These are phyloP conservation scores for Rutidosis leptorrhynchoides DNA, from an alignment of 129 eudicot genomes.

Conservation along the genomic window DNA sequence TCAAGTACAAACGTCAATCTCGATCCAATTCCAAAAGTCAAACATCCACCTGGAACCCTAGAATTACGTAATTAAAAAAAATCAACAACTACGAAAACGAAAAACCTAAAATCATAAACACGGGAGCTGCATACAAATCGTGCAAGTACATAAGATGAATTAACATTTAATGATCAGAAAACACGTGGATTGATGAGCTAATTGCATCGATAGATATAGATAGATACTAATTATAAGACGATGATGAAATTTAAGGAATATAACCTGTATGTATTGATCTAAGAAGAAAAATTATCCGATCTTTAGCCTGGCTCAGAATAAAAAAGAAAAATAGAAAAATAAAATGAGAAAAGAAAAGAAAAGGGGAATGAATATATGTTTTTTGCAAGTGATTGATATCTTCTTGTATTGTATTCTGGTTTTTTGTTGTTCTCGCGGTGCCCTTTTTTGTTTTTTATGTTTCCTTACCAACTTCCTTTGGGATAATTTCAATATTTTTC, in stretches of 20 bases:
- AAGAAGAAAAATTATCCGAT: slow-evolving; percentile 22
- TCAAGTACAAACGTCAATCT: too few relatives aligned
- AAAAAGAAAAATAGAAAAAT: slow-evolving; percentile 5
- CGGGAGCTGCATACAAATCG: slow-evolving; percentile 14
- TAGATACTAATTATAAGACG: background rate
- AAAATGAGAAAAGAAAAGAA: background rate
- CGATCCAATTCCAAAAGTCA: too few relatives aligned
- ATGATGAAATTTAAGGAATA: slow-evolving; percentile 16
- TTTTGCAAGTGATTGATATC: background rate
- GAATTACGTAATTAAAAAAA: too few relatives aligned
- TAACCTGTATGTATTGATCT: slow-evolving; percentile 29
- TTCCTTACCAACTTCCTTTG: slow-evolving; percentile 10
- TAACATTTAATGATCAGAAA: background rate
- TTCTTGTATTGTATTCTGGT: background rate
- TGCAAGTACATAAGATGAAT: slow-evolving; percentile 17
- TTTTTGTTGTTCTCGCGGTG: slow-evolving; percentile 1
- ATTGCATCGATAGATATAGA: slow-evolving; percentile 15
- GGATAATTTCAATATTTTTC: background rate
- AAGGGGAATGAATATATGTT: background rate
- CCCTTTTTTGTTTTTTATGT: slow-evolving; percentile 17
- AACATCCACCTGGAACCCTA: too few relatives aligned
- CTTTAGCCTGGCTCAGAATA: slow-evolving; percentile 20
- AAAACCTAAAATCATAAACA: background rate
- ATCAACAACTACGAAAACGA: background rate
- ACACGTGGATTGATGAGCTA: slow-evolving; percentile 17